Evolutionary conservation across 2,329 filamentous ascomycete genomes (phyloP), one percentile per base, ranked within the genome.

Genomic region (Sarocladium strictum): DNA sequence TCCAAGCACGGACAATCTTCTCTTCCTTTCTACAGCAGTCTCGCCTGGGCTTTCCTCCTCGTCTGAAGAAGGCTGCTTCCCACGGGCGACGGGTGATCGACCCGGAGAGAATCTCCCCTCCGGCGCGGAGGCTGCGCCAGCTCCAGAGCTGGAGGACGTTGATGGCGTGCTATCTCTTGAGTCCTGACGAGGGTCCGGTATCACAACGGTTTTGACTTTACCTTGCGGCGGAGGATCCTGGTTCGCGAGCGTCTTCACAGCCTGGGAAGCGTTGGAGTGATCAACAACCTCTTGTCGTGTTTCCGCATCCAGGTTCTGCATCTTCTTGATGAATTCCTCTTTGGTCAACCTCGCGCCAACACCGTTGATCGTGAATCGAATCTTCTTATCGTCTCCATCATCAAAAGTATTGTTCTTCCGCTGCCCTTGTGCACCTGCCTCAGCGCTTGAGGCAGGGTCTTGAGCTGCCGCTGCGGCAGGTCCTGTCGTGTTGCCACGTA

Each of bases 271-370:
- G 4, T 64, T 69, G 0, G 78, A 81, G 54, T 74, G 72, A 35
- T 80, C 76, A 3, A 83, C 70, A 2, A 82, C 74, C 56, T 81
- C 76, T 33, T 72, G 73, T 5, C 79, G 78, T 14, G 84, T 82
- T 63, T 82, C 82, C 23, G 81, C 80, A 65, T 93, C 87, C 57
- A 93, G 76, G 59, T 84, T 81, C 59, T 84, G 82, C 64, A 94
- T 85, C 64, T 90, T 84, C 47, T 79, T 75, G 57, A 94, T 83
- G 65, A 94, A 93, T 63, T 91, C 87, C 3, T 86, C 83, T 70
- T 92, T 92, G 58, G 80, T 91, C 81, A 94, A 86, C 49, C 89
- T 82, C 58, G 79, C 77, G 5, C 87, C 87, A n/a, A 84, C 81
- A 32, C 85, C 83, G 43, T 80, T 83, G 58, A 93, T 87, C 1